Base-by-base conservation (phyloP, 768 basidiomycete species). In the Cubamyces lactineus region DNA sequence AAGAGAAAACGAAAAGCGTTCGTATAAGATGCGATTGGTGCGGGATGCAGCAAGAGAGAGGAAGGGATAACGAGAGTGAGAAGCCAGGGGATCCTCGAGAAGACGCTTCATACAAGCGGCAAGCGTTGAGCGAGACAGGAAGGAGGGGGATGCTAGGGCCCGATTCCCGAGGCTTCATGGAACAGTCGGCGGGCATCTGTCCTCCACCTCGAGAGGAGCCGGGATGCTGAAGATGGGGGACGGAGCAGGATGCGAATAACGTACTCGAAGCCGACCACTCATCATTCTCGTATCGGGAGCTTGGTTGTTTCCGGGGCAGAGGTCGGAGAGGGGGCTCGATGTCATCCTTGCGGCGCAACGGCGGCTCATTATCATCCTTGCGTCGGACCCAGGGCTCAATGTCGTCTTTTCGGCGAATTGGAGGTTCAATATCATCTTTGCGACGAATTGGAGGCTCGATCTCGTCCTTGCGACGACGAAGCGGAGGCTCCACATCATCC, bases 211-310 rank as follows among this genome's bases (percentile, higher is more conserved):
- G 70, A 70, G 69, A 72, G 69, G 72, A 71, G 72, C 61, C 75
- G 69, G 74, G 70, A 74, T 62, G 76, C 74, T 70, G 78, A 69
- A 74, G 73, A 73, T 68, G 76, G 74, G 72, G 68, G 70, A 64
- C 63, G 70, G 72, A 76, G 72, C 67, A 80, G 74, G 80, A 83
- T 79, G 82, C 80, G 77, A 82, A 84, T 76, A 84, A 86, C 84
- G 84, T 86, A 86, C 84, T 85, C 73, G 79, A 72, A 77, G 71
- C 73, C 75, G 73, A 74, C 66, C 65, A 70, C 63, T 68, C 65
- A 56, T 57, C 54, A 41, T 56, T 47, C 17, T 38, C 53, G 61
- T 67, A 61, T 53, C 67, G 71, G 34, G 51, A 24, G 49, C 34
- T 61, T 53, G 58, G 58, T 8, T 64, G 62, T 66, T 68, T 59